These are phyloP conservation scores for Letharia columbiana DNA, from an alignment of 495 filamentous ascomycete species.

Conservation along the genomic window DNA sequence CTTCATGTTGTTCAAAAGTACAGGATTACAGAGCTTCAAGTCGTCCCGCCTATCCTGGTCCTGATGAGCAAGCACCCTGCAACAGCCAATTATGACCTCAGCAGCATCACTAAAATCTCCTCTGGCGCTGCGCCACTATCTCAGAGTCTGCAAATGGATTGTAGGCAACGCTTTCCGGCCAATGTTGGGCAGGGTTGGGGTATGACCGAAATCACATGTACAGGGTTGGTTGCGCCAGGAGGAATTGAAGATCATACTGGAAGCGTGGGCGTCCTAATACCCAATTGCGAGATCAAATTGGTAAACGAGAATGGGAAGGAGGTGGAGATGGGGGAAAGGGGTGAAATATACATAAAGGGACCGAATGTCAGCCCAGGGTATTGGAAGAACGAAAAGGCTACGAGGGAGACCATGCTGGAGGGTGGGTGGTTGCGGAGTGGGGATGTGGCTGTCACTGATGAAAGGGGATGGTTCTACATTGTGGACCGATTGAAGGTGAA, in stretches of 20 bases:
- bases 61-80: constrained; percentile 69
- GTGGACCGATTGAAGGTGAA: constrained; percentile 40
- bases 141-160: constrained; percentile 63
- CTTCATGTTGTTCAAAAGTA: constrained; percentile 66
- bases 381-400: constrained; percentile 37
- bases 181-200: constrained; percentile 78
- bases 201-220: constrained; percentile 59
- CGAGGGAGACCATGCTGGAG: constrained; percentile 30
- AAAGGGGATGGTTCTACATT: constrained; percentile 35
- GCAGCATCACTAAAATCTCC: constrained; percentile 71
- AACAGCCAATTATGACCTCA: constrained; percentile 73
- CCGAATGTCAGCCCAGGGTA: constrained; percentile 36
- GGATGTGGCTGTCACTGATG: constrained; percentile 31
- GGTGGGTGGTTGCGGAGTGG: constrained; percentile 41
- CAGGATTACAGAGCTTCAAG: constrained; percentile 65
- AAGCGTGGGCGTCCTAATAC: constrained; percentile 30
- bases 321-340: constrained; percentile 24
- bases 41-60: constrained; percentile 79
- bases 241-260: constrained; percentile 15
- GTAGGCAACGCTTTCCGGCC: constrained; percentile 62
- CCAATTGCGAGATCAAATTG: constrained; percentile 28
- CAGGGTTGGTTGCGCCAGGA: constrained; percentile 20
- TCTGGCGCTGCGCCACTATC: constrained; percentile 86
- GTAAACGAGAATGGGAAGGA: constrained; percentile 25
- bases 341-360: constrained; percentile 35